Percentiles rank a stretch among this genome's conserved stretches.
phyloP scores from a whole-genome alignment of 2,329 filamentous ascomycete genomes.

The Tolypocladium tundrense region DNA sequence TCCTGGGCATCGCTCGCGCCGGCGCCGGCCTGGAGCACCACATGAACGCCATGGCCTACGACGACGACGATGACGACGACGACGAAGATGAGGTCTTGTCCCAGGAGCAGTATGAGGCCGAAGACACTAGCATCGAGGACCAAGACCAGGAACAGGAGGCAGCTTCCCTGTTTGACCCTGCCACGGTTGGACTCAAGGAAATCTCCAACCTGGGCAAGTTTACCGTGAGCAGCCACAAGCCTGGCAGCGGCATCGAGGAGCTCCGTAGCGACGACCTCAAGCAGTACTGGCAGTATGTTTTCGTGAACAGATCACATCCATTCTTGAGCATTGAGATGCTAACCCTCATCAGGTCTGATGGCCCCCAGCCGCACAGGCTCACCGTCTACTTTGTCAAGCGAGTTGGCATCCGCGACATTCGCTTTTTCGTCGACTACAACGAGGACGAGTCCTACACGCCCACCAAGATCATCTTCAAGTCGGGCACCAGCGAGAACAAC shows the following conservation, averaged over 20 bases:
- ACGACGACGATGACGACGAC: constrained; percentile 9
- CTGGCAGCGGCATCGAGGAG: constrained; percentile 67
- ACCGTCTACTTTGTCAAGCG: constrained; percentile 81
- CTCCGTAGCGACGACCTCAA: constrained; percentile 63
- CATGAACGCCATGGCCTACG: constrained; percentile 19
- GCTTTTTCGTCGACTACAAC: constrained; percentile 84
- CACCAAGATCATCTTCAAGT: constrained; percentile 79
- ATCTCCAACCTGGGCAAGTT: constrained; percentile 77
- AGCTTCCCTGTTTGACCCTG: constrained; percentile 39
- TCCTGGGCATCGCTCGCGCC: constrained; percentile 23
- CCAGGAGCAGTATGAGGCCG: constrained; percentile 20
- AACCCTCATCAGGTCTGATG: constrained; percentile 52
- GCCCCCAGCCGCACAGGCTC: constrained; percentile 71
- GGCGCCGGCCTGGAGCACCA: constrained; percentile 15
- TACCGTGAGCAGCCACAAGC: constrained; percentile 74
- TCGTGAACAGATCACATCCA: neutral
- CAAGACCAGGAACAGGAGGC: constrained; percentile 22
- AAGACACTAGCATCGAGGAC: constrained; percentile 19
- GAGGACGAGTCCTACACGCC: constrained; percentile 95
- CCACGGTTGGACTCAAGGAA: constrained; percentile 57
- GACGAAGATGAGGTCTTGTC: constrained; percentile 15
- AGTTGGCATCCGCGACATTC: constrained; percentile 65
- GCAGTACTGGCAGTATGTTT: constrained; percentile 66
- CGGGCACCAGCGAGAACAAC: constrained; percentile 85
- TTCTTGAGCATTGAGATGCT: neutral